Evolutionary conservation across 1,284 basidiomycete species (phyloP), one percentile per base, ranked within the genome.

Genomic region (Rhodofomes roseus): DNA sequence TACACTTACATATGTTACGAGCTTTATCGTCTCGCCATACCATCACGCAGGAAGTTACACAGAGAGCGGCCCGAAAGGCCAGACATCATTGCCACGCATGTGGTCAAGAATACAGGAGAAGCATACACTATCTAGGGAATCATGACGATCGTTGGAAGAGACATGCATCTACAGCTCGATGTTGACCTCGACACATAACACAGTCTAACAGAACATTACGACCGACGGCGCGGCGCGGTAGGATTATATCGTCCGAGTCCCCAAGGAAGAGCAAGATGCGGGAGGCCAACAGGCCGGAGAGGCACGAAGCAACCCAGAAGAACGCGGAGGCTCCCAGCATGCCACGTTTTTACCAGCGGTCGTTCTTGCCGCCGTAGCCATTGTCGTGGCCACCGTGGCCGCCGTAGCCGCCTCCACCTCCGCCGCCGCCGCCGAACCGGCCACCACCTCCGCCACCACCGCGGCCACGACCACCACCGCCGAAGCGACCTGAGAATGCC

Each of bases 361-460:
- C 70, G 58, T 61, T 58, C 62, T 65, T 63, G 41, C 65, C 64
- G 31, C 69, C 70, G 59, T 73, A 73, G 31, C 71, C 71, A 46
- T 62, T 69, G 62, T 71, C 71, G 40, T 68, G 68, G 22, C 68
- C 66, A 29, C 70, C 64, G 31, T 73, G 11, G 31, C 31, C 31
- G 31, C 31, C 31, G 5, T n/a, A 72, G 27, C 74, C 70, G 54
- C 77, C 71, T 25, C 73, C 74, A 23, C 73, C 69, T 53, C 77
- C 71, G 25, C 73, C 74, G 25, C 70, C 65, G 27, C 75, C 74
- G 36, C 75, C 71, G 34, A 20, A 36, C 25, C 50, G 31, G 48
- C 76, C 70, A n/a, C 73, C 73, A 27, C 75, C 76, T 55, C 76
- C 72, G 9, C 78, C 77, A 53, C 71, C 72, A 48, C 75, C 73